Base-by-base conservation (phyloP, 2,329 filamentous ascomycete genomes). In the Epichloe hybrida region DNA sequence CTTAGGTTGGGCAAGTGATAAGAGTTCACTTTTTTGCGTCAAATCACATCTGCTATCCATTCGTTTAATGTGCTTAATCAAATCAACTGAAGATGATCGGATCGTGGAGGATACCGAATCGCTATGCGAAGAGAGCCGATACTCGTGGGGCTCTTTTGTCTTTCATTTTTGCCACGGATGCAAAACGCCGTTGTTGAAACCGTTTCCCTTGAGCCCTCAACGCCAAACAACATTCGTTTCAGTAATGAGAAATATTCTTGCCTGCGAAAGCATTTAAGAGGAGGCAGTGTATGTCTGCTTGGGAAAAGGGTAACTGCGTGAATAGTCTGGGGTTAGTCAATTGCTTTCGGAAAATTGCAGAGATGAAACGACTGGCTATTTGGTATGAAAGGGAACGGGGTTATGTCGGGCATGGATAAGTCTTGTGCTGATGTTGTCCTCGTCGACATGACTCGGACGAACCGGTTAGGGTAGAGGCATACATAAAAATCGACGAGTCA, bases 261-360 rank as follows among this genome's bases (percentile, higher is more conserved):
- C 56, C 54, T 50, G 55, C 49, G 49, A 55, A 51, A 57, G 56
- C 48, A 55, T 57, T 59, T 63, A 68, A 50, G 70, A 62, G 44
- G 71, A 71, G 56, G 75, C 65, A 60, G 76, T 69, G 71, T 88
- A 91, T 58, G 79, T 73, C 70, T 90, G 81, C 77, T 91, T 90
- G 63, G 86, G 86, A 75, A 81, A 86, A 59, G 87, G 87, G 74
- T 81, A 90, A 59, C 86, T 89, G 64, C 17, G 34, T 17, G 5
- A 20, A 43, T 47, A 46, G 50, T 51, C 52, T 2, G 2, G 36
- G 13, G 39, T 56, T 27, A 56, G 55, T 47, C 37, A 21, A 39
- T 45, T 42, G 39, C 38, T 36, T 41, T 49, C 20, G 13, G 5
- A 50, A 50, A 49, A 37, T 34, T 43, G 50, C 48, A 38, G n/a